Evolutionary conservation across 176 grass and related monocot species (phyloP), one percentile per base, ranked within the genome.

Genomic region (Musa schizocarpa): DNA sequence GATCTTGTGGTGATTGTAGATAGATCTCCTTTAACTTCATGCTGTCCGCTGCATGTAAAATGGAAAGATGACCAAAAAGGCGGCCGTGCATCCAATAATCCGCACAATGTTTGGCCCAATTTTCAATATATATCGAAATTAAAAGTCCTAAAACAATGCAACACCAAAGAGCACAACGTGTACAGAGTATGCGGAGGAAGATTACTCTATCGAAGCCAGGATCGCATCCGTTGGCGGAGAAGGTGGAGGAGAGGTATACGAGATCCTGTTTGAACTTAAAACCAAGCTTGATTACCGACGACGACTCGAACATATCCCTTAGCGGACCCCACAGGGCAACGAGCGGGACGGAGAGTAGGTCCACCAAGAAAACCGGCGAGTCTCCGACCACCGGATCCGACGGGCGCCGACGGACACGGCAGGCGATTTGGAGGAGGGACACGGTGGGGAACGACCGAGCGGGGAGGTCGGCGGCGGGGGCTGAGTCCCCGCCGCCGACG

Each of bases 251-350:
- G 25, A 98, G 87, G 65, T 83, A 98, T 68, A 87, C 82, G 20
- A 98, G 83, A 65, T 98, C 95, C 84, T 98, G 95, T 78, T 94
- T 98, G 78, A 98, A 98, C 54, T 80, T 75, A 68, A 98, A 98
- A 64, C 95, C 95, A 9, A 98, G 83, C 83, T 94, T 98, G 19
- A 98, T 68, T 66, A 82, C 69, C 0, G 57, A 79, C 9, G 85
- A 81, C 29, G 77, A 79, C 77, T 89, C 84, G 66, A 98, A 94
- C 74, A 99, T 80, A 53, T 91, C 90, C 55, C 81, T 88, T 7
- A 99, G 62, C 25, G 82, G 82, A 54, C 73, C 80, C 83, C 85
- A 89, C 25, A 99, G 65, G 22, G 88, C 88, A 52, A 76, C 78
- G 10, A 93, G 78, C 74, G 80, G 82, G 50, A 98, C 86, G 12